Base-by-base conservation (phyloP, 169 alveolate species). In the Plasmodium gallinaceum region DNA sequence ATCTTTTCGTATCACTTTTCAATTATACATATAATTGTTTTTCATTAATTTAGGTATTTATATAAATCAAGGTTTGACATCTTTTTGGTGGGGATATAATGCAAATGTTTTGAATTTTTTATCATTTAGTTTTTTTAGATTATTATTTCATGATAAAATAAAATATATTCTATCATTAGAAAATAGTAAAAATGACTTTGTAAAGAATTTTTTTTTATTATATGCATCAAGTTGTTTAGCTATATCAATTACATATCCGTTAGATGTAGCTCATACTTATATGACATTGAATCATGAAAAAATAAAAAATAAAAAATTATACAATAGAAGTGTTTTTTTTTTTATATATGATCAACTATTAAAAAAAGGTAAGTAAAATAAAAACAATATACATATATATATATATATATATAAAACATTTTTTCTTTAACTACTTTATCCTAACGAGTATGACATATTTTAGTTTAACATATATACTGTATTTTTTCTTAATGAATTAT, bases 61-160 rank as follows among this genome's bases (percentile, higher is more conserved):
- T 22, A 46, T 48, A 45, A 83, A 83, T 18, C 91, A 83, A 69
- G 91, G 91, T 16, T 26, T 52, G 7, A 68, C 80, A 7, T 83
- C 85, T 39, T 62, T 83, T 71, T 83, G 91, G 91, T 83, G 91
- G 91, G 91, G 91, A 46, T 83, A 83, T 42, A 61, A 83, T 37
- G 86, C 91, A 10, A 69, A 85, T 51, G 54, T 83, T 43, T 83
- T 45, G 62, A 83, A 69, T 62, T 70, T 83, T n/a, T 45, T 83
- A 8, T 83, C 85, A 24, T 83, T 83, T 73, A 69, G 74, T 26
- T 69, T 83, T 69, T 83, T 83, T 24, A 51, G 91, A 68, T 20
- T 69, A 68, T 43, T 83, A 43, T 83, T 83, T 70, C 74, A 83
- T 71, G 91, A 83, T 43, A 37, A 54, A 37, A 69, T 83, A 69